Percentiles rank a stretch among this genome's conserved stretches.
Conservation (phyloP, 352 stramenopile species). For the Globisporangium emineosum region DNA sequence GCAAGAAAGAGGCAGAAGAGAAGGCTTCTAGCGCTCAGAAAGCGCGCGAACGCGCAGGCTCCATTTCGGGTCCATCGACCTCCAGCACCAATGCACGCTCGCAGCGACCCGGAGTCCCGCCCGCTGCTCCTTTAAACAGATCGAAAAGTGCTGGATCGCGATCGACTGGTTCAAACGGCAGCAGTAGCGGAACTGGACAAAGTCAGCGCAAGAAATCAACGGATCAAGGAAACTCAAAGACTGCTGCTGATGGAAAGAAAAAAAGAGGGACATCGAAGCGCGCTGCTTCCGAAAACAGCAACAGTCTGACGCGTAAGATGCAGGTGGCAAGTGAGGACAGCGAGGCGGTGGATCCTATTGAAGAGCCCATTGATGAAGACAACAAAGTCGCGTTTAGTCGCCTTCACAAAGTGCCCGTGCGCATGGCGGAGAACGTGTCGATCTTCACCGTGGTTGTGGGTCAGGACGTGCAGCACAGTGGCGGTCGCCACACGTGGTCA, state of each 20-base stretch:
- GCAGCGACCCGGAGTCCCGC: constrained; percentile 1
- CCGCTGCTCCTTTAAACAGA: background rate
- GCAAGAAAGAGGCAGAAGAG: constrained; percentile 33
- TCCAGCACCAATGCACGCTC: constrained; percentile 1
- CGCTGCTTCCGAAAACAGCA: constrained; percentile 7
- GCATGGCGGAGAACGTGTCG: constrained; percentile 57
- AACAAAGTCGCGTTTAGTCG: constrained; percentile 79
- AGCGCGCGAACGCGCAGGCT: constrained; percentile 29
- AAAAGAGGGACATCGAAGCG: background rate
- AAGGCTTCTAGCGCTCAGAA: constrained; percentile 23
- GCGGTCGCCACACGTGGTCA: constrained; percentile 44
- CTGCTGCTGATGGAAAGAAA: constrained; percentile 1
- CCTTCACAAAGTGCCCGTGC: constrained; percentile 71
- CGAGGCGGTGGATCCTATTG: constrained; percentile 34
- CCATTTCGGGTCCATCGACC: constrained; percentile 14
- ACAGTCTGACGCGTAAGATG: constrained; percentile 11
- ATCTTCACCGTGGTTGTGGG: constrained; percentile 73
- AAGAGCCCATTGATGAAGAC: constrained; percentile 53
- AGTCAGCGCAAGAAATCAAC: constrained; percentile 4
- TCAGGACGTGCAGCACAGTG: constrained; percentile 63
- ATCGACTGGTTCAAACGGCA: constrained; percentile 5
- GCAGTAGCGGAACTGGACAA: background rate
- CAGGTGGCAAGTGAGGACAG: constrained; percentile 39
- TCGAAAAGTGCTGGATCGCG: constrained; percentile 17
- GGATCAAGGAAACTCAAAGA: background rate